Evolutionary conservation across 257 asterid genomes (phyloP).

Genomic region (Ophiorrhiza pumila): DNA sequence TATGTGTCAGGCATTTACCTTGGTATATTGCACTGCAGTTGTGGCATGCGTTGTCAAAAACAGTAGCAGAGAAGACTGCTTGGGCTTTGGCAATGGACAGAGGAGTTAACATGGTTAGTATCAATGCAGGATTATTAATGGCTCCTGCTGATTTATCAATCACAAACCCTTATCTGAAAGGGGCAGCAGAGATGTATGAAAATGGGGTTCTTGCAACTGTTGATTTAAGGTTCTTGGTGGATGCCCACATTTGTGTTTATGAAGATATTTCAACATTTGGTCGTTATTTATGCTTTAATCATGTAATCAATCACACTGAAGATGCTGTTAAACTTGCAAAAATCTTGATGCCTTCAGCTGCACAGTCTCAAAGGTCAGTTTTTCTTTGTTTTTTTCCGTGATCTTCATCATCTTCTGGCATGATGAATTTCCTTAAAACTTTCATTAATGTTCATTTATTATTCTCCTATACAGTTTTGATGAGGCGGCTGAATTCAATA

Average conservation of each 20-base stretch:
- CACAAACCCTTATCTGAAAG: constrained; percentile 76
- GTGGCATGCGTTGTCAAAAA: constrained; percentile 87
- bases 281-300: constrained; percentile 78
- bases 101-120: constrained; percentile 75
- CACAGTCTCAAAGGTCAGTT: constrained; percentile 23
- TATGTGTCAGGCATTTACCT: too few relatives aligned
- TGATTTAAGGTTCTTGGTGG: constrained; percentile 65
- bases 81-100: constrained; percentile 98
- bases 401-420: background rate
- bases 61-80: constrained; percentile 82
- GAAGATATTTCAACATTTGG: constrained; percentile 82
- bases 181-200: constrained; percentile 84
- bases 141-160: constrained; percentile 56
- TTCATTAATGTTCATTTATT: background rate
- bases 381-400: too few relatives aligned
- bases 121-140: constrained; percentile 70
- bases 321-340: constrained; percentile 61
- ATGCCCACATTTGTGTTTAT: constrained; percentile 79
- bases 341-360: constrained; percentile 21
- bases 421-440: too few relatives aligned
- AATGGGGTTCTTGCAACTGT: constrained; percentile 84
- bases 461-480: constrained; percentile 35
- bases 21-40: too few relatives aligned
- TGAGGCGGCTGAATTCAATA: constrained; percentile 36
- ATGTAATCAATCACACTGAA: constrained; percentile 43